Evolutionary conservation across 106 monocot genomes (phyloP), one percentile per base, ranked within the genome.

Genomic region (Agapanthus africanus): DNA sequence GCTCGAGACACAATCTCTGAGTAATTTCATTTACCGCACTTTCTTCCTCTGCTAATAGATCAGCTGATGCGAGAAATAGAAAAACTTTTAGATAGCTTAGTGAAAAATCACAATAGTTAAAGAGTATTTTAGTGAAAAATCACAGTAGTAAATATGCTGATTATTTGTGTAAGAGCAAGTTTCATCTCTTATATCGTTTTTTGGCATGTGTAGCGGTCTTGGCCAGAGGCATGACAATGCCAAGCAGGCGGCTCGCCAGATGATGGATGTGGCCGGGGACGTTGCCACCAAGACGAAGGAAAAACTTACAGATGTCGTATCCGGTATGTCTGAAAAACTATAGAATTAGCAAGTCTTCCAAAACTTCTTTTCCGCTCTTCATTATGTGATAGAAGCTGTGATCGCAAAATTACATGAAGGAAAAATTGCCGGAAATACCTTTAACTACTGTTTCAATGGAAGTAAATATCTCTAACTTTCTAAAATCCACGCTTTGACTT

Each of bases 221-320:
- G 61, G 61, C 6, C 32, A 34, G 8, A 16, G 31, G 31, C 61
- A 61, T 34, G 32, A 28, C 26, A 61, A 61, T 10, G 28, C 61
- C 11, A 61, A 61, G 61, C 10, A 31, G 31, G 61, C 61, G 19
- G 61, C 61, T 31, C 7, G 32, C 10, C 61, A 61, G 34, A 61
- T 61, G 61, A 61, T 32, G 61, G 61, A 61, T 33, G 61, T 33
- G 14, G 61, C 61, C 2, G 61, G 61, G 19, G 61, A 61, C 31
- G 19, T 61, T 1, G 27, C 31, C 56, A 26, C 9, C 18, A 26
- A 22, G 19, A 57, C 56, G 1, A 57, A 26, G 21, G 56, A 19
- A 5, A 57, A 57, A n/a, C 11, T 57, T 8, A 16, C 56, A 25
- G 31, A 61, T 34, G 11, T 14, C 8, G 61, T 28, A 32, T 61